Percentiles rank a stretch among this genome's conserved stretches.
phyloP scores from a whole-genome alignment of 176 grass and related monocot species.

The Aegilops bicornis region DNA sequence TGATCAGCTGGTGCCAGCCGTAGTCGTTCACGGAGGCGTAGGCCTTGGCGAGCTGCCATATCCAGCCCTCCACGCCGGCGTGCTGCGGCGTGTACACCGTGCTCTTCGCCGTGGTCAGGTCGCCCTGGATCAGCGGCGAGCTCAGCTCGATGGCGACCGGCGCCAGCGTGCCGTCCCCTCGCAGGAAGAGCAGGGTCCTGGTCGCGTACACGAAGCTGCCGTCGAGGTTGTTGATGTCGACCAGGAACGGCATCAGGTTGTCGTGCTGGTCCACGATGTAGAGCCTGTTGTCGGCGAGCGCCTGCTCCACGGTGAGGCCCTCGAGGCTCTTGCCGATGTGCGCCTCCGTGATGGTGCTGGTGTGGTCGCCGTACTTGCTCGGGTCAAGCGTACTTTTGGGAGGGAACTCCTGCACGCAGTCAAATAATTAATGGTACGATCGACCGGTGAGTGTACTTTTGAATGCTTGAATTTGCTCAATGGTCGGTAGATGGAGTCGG shows the following conservation, averaged over 20 bases:
- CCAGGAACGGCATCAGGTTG: conserved; percentile 54
- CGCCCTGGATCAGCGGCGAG: neutral
- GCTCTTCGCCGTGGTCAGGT: neutral
- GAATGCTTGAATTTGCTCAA: neutral
- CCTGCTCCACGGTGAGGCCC: conserved; percentile 44
- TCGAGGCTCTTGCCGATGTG: conserved; percentile 46
- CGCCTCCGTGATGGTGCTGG: conserved; percentile 50
- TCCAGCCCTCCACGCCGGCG: neutral
- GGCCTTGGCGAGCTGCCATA: conserved; percentile 6
- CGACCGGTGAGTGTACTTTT: no score
- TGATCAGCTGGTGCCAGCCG: neutral
- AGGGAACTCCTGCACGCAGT: conserved; percentile 45
- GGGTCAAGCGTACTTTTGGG: conserved; percentile 56
- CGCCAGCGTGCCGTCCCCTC: neutral
- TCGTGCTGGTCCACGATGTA: conserved; percentile 86
- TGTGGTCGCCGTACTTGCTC: conserved; percentile 55
- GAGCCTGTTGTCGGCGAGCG: conserved; percentile 36
- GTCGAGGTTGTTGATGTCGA: conserved; percentile 27
- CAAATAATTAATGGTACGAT: neutral
- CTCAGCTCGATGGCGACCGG: conserved; percentile 13
- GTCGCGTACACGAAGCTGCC: conserved; percentile 58
- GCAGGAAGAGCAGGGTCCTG: conserved; percentile 36
- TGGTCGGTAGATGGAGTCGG: neutral
- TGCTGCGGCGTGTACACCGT: neutral
- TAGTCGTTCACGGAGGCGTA: neutral